Evolutionary conservation across 106 monocot genomes (phyloP).

Genomic region (Dioscorea alata): DNA sequence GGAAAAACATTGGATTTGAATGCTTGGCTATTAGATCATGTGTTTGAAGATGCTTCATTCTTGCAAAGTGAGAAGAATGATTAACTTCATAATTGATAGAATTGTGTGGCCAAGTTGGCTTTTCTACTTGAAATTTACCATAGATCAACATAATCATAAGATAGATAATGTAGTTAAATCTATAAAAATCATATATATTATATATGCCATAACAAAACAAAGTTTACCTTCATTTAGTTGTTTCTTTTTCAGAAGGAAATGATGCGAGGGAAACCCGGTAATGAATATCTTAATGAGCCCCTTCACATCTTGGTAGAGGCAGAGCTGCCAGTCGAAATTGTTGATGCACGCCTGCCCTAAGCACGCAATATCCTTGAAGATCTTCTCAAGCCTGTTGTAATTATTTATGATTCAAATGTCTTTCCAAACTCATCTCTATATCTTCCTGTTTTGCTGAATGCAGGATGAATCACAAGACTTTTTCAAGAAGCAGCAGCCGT

Average conservation of each 20-base stretch:
- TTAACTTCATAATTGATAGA: too few species aligned
- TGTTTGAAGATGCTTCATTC: too few species aligned
- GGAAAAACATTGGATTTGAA: too few species aligned
- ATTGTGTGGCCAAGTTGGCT: too few species aligned
- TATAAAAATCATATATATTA: too few species aligned
- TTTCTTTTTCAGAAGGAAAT: constrained; percentile 56
- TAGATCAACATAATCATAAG: too few species aligned
- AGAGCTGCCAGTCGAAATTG: constrained; percentile 73
- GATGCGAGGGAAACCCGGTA: constrained; percentile 96
- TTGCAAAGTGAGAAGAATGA: too few species aligned
- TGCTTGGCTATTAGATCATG: too few species aligned
- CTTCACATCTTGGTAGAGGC: constrained; percentile 93
- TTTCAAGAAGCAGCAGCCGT: constrained; percentile 92
- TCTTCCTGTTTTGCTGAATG: neutral
- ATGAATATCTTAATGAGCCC: constrained; percentile 89
- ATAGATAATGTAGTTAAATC: too few species aligned
- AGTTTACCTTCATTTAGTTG: too few species aligned
- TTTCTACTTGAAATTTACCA: too few species aligned
- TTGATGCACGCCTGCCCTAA: constrained; percentile 69
- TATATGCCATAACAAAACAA: too few species aligned
- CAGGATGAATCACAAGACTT: constrained; percentile 96
- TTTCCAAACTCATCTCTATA: neutral
- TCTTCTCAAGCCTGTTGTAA: constrained; percentile 90
- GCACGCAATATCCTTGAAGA: constrained; percentile 87
- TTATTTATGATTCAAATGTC: neutral